Percentiles rank a stretch among this genome's conserved stretches.
phyloP scores from a whole-genome alignment of 208 protist genomes.

The Trypanosoma vivax region DNA sequence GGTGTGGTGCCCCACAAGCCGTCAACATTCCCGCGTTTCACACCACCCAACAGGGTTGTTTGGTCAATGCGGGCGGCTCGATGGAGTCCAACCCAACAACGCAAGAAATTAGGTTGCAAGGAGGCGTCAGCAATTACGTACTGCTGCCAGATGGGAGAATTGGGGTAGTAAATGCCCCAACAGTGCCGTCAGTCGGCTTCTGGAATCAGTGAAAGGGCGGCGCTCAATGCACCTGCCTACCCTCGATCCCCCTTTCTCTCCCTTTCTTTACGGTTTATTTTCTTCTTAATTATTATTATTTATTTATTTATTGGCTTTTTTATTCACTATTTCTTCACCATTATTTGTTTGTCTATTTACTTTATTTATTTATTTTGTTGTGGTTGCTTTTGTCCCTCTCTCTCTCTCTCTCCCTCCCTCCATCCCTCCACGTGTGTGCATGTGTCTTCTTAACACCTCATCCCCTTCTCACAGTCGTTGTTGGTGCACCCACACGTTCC shows the following conservation, averaged over 20 bases:
- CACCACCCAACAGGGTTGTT: no score
- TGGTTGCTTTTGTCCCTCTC: slow-evolving; percentile 1
- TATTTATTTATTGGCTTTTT: slow-evolving; percentile 5
- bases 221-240: neutral
- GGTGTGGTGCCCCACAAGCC: no score
- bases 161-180: slow-evolving; percentile 9
- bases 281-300: slow-evolving; percentile 10
- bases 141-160: slow-evolving; percentile 20
- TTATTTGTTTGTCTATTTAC: slow-evolving; percentile 1
- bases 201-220: slow-evolving; percentile 3
- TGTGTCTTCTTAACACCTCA: no score
- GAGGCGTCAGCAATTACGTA: slow-evolving; percentile 10
- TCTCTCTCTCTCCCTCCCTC: slow-evolving; percentile 6
- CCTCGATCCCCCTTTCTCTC: neutral
- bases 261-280: slow-evolving; percentile 8
- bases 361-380: slow-evolving; percentile 9
- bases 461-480: no score
- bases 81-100: no score
- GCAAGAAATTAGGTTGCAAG: neutral
- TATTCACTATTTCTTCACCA: slow-evolving; percentile 9
- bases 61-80: no score
- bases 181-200: slow-evolving; percentile 3
- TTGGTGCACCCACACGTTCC: no score
- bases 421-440: neutral
- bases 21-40: no score